These are phyloP conservation scores for Lactarius hengduanensis DNA, from an alignment of 768 basidiomycete species.

Conservation along the genomic window DNA sequence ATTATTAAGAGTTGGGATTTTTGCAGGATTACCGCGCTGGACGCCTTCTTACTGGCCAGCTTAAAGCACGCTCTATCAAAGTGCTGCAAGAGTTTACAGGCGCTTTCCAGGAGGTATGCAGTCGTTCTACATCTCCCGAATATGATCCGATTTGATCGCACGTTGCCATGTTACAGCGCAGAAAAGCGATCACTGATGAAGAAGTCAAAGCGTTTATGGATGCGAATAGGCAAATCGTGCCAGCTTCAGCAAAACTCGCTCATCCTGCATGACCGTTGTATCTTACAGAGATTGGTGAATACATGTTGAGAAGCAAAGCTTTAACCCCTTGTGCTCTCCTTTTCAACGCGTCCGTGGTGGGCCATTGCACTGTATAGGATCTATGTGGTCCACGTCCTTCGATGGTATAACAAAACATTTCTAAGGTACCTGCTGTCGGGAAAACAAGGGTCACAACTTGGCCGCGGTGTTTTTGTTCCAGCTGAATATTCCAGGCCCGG, in stretches of 20 bases:
- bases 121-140: neutral
- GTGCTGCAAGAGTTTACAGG: constrained; percentile 79
- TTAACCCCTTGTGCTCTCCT: neutral
- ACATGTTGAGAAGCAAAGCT: neutral
- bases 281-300: neutral
- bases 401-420: neutral
- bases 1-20: neutral
- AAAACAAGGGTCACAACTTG: neutral
- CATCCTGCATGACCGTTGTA: neutral
- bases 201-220: constrained; percentile 80
- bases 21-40: constrained; percentile 89
- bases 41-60: constrained; percentile 79
- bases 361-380: neutral
- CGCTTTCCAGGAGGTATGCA: constrained; percentile 76
- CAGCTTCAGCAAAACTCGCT: constrained; percentile 43
- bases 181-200: constrained; percentile 77
- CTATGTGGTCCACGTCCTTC: neutral
- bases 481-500: constrained; percentile 15
- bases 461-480: constrained; percentile 5
- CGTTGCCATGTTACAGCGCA: constrained; percentile 50
- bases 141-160: constrained; percentile 16
- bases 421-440: neutral
- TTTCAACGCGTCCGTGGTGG: neutral
- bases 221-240: constrained; percentile 68
- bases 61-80: constrained; percentile 87